phyloP scores from a whole-genome alignment of 345 rosid species.

The Capsella bursapastoris region DNA sequence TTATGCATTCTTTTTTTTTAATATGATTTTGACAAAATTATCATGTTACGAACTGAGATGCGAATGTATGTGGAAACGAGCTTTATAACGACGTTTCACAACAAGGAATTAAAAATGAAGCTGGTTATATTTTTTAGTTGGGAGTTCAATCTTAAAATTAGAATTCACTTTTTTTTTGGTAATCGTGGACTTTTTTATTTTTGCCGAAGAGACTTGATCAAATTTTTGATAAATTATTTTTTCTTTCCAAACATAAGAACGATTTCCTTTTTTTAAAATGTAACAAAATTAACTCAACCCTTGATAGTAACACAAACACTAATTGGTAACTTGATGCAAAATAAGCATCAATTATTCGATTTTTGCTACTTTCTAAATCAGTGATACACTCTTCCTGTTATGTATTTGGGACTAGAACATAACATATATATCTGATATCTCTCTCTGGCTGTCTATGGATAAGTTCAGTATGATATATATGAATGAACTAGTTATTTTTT shows the following conservation, averaged over 20 bases:
- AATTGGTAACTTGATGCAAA: not conserved
- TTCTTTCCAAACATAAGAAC: not conserved
- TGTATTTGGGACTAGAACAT: not conserved
- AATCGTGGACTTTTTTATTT: not conserved
- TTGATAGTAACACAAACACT: too few species aligned
- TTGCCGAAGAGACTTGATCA: not conserved
- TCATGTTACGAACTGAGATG: constrained; percentile 59
- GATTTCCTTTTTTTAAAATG: not conserved
- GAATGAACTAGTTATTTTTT: not conserved
- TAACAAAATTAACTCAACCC: not conserved
- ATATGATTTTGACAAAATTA: constrained; percentile 55
- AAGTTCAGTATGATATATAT: not conserved
- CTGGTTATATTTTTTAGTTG: not conserved
- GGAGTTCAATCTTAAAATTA: not conserved
- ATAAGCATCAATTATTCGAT: not conserved
- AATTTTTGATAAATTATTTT: not conserved
- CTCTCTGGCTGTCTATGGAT: too few species aligned
- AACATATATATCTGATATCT: not conserved
- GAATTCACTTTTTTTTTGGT: not conserved
- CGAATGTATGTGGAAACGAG: constrained; percentile 57
- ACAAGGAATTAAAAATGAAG: constrained; percentile 11
- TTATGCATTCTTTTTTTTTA: constrained; percentile 42
- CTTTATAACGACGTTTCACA: constrained; percentile 45
- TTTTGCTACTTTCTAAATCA: constrained; percentile 8
- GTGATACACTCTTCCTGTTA: not conserved